Percentiles rank a stretch among this genome's conserved stretches.
phyloP scores from a whole-genome alignment of 1,284 basidiomycete genomes.

The Athelia sp. region DNA sequence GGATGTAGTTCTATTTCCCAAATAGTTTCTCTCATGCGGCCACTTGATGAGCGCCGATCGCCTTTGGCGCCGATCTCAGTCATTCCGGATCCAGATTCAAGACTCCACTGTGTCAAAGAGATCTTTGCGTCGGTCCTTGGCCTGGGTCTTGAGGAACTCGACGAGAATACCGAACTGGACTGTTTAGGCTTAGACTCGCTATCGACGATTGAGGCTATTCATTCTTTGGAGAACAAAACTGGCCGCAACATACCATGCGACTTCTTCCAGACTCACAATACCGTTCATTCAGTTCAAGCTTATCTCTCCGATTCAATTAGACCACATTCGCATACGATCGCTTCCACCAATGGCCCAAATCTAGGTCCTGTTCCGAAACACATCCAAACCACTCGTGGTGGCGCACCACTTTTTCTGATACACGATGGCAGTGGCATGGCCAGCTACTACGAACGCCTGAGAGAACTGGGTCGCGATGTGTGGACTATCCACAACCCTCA shows the following conservation, averaged over 20 bases:
- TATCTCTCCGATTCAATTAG: slow-evolving; percentile 16
- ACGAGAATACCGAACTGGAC: slow-evolving; percentile 39
- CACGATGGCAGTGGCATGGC: slow-evolving; percentile 69
- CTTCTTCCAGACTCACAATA: slow-evolving; percentile 31
- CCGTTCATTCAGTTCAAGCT: slow-evolving; percentile 26
- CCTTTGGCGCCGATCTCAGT: slow-evolving; percentile 33
- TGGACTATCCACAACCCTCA: slow-evolving; percentile 59
- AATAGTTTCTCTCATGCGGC: slow-evolving; percentile 18
- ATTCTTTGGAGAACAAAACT: slow-evolving; percentile 37
- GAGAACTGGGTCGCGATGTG: slow-evolving; percentile 41
- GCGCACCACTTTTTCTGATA: slow-evolving; percentile 52
- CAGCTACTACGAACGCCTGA: slow-evolving; percentile 45
- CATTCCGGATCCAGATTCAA: slow-evolving; percentile 22
- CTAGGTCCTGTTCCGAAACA: slow-evolving; percentile 26
- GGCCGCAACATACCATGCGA: slow-evolving; percentile 33
- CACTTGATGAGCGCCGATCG: slow-evolving; percentile 15
- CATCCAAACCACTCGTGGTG: slow-evolving; percentile 30
- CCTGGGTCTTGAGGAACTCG: slow-evolving; percentile 32
- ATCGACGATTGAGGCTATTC: slow-evolving; percentile 53
- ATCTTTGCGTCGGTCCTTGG: slow-evolving; percentile 48
- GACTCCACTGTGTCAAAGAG: slow-evolving; percentile 27
- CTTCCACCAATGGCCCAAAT: slow-evolving; percentile 13
- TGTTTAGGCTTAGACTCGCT: slow-evolving; percentile 57
- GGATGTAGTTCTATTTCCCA: slow-evolving; percentile 35
- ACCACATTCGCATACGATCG: slow-evolving; percentile 2